A percentile compares a stretch with the other conserved stretches of the same genome.
These are phyloP conservation scores for Mycena rosella DNA, from an alignment of 768 basidiomycete species.

Conservation along the genomic window DNA sequence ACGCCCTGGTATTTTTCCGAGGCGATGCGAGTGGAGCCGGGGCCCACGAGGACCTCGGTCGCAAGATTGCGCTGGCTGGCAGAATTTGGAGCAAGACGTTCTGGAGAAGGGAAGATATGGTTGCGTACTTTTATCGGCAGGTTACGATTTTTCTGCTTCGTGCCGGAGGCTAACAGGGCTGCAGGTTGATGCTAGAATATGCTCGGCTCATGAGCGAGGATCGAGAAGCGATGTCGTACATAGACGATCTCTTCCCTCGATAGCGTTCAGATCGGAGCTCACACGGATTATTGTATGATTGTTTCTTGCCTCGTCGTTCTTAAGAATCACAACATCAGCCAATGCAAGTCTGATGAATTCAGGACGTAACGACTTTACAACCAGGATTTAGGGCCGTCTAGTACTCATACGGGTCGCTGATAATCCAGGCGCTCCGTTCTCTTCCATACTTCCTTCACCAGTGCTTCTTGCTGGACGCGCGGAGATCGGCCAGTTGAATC, in stretches of 20 bases:
- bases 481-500: slow-evolving; percentile 35
- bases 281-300: too few species aligned
- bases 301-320: background rate
- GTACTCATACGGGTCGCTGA: slow-evolving; percentile 32
- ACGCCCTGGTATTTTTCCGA: slow-evolving; percentile 79
- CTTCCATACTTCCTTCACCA: slow-evolving; percentile 44
- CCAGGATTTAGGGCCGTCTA: background rate
- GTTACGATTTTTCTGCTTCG: slow-evolving; percentile 29
- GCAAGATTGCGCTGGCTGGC: slow-evolving; percentile 65
- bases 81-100: slow-evolving; percentile 62
- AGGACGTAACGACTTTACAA: background rate
- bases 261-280: background rate
- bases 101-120: slow-evolving; percentile 68
- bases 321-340: background rate
- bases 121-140: slow-evolving; percentile 64
- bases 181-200: slow-evolving; percentile 63
- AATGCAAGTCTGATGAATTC: background rate
- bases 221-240: slow-evolving; percentile 54
- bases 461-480: slow-evolving; percentile 38
- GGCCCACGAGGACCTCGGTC: slow-evolving; percentile 71
- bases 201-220: slow-evolving; percentile 60
- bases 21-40: slow-evolving; percentile 69
- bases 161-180: background rate
- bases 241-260: background rate
- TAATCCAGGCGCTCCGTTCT: slow-evolving; percentile 40